Base-by-base conservation (phyloP, 345 rosid genomes). In the Lepidium aucheri region DNA sequence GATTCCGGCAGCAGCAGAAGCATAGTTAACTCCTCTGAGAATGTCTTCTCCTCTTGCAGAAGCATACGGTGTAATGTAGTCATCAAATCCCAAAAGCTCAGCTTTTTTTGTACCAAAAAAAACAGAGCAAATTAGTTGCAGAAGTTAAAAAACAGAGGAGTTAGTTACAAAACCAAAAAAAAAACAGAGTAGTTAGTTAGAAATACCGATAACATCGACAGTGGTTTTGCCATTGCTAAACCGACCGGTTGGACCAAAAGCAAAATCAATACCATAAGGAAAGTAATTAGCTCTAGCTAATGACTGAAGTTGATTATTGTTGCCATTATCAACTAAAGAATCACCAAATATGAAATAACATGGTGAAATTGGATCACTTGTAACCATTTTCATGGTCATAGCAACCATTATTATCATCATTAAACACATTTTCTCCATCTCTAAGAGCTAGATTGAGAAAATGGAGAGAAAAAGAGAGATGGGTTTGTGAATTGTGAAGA, bases 1-100 rank as follows among this genome's bases (percentile, higher is more conserved):
- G 51, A 90, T 90, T 57, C 97, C 97, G 4, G 97, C 95, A 28
- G 92, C 97, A 3, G 90, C 97, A 0, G 97, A 90, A 28, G 97
- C 97, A 22, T 76, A 90, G 65, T 90, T 90, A 14, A 90, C 86
- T 44, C 97, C 97, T 13, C 57, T 50, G 33, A 88, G 85, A 22
- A 90, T 57, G 53, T 60, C 76, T 18, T 73, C 61, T 17, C 95
- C 92, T 8, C 79, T 83, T 3, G 95, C 81, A 1, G 80, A 65
- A 3, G 84, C 76, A 13, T 75, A 86, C 0, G 97, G 93, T 39
- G 83, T 79, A 53, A 84, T 82, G 68, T 62, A 88, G 33, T 54
- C 43, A 3, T 77, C 78, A 53, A 90, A 90, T 1, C 95, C 97
- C 77, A 90, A 42, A 24, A 63, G 81, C 67, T 84, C 74, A 60